phyloP scores from a whole-genome alignment of 2,329 filamentous ascomycete species.

The Aspergillus sp. region DNA sequence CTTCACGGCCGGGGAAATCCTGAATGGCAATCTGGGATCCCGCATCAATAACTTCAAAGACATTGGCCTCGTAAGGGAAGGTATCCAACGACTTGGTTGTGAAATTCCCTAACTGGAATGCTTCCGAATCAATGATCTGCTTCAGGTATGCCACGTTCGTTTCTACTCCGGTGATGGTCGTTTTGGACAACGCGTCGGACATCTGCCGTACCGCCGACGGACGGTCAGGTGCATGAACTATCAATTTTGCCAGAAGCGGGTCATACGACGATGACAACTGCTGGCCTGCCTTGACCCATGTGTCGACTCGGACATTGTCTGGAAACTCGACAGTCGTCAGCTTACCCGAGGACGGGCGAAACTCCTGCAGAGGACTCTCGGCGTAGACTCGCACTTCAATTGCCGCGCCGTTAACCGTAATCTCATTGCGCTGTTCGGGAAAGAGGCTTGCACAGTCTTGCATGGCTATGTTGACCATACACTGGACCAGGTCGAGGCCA shows the following conservation, averaged over 20 bases:
- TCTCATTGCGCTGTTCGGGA: slow-evolving; percentile 34
- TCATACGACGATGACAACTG: slow-evolving; percentile 1
- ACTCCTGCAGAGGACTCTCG: slow-evolving; percentile 41
- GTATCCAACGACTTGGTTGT: slow-evolving; percentile 10
- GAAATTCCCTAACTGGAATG: background rate
- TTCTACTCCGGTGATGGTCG: background rate
- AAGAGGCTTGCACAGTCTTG: background rate
- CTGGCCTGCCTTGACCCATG: background rate
- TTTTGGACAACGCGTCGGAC: background rate
- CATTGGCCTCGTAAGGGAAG: slow-evolving; percentile 1
- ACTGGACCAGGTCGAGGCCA: slow-evolving; percentile 39
- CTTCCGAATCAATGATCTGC: background rate
- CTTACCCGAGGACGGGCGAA: background rate
- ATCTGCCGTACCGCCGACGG: background rate
- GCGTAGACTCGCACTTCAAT: slow-evolving; percentile 51
- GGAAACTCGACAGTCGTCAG: slow-evolving; percentile 18
- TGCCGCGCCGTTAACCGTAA: slow-evolving; percentile 35
- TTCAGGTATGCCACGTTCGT: slow-evolving; percentile 11
- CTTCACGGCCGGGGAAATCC: slow-evolving; percentile 1
- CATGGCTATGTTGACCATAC: slow-evolving; percentile 41
- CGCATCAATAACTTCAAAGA: slow-evolving; percentile 6
- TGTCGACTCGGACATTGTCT: background rate
- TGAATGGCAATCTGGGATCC: slow-evolving; percentile 1
- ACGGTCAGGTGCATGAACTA: slow-evolving; percentile 3
- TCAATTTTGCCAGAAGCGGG: slow-evolving; percentile 13